Evolutionary conservation across 768 basidiomycete species (phyloP), one percentile per base, ranked within the genome.

Genomic region (Collybia nuda): DNA sequence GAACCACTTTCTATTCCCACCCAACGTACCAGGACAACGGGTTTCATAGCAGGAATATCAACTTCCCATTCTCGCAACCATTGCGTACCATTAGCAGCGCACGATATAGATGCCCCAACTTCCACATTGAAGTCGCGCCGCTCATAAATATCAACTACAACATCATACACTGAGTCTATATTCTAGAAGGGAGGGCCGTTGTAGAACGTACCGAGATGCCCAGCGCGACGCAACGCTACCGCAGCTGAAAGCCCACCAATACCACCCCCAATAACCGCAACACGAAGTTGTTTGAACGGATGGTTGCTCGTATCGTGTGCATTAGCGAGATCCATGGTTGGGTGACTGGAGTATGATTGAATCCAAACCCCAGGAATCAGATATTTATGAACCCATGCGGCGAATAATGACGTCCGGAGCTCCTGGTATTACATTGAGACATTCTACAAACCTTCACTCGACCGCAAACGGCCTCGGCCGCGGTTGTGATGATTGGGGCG

Each of bases 41-140:
- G 67, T 32, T 61, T 64, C 64, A 65, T 65, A 7, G 56, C 54
- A 2, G 62, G 49, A 48, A 68, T 61, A 37, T 67, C 63, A 39
- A 68, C 62, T 3, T 60, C 62, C 67, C 67, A 68, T 48, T 68
- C 66, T 22, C 62, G 63, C 22, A 68, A 53, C 59, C 66, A 67
- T 44, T 67, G 63, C 17, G 66, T 66, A 11, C 67, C 67, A 48
- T 67, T 67, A 36, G 66, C 65, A 8, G 67, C 67, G 49, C 65
- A 68, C 21, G 65, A 67, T 52, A 67, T 67, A 18, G 66, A 66
- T 3, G 66, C 67, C 17, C 66, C 67, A 41, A 68, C 66, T 53
- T 68, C 67, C 0, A 65, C 65, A 39, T 64, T 51, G 54, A 68
- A 64, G 41, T 58, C 59, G 18, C 65, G 59, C 6, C 66, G 56